These are phyloP conservation scores for Pezicula carpinea DNA, from an alignment of 2,329 filamentous ascomycete species.

Conservation along the genomic window DNA sequence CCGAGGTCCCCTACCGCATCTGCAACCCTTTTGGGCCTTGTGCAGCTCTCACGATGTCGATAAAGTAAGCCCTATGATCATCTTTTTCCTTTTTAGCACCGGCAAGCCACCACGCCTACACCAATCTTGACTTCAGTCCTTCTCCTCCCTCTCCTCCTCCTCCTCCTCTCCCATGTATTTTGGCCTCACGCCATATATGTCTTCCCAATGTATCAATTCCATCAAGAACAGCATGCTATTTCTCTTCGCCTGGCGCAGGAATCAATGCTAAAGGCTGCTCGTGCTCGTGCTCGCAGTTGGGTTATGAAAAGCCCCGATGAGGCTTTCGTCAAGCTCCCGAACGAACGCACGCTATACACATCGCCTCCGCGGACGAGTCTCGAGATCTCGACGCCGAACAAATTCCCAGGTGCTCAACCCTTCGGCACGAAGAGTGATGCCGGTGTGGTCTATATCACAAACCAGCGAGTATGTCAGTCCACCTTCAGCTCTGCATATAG, in stretches of 20 bases:
- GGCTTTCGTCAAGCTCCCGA: conserved; percentile 78
- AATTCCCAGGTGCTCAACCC: conserved; percentile 56
- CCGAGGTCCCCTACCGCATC: conserved; percentile 14
- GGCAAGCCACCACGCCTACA: neutral
- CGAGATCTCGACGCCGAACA: conserved; percentile 59
- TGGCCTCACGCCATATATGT: conserved; percentile 5
- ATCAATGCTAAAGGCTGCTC: conserved; percentile 19
- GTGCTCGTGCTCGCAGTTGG: conserved; percentile 54
- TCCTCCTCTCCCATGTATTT: neutral
- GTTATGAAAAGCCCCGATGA: conserved; percentile 79
- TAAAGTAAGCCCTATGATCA: conserved; percentile 40
- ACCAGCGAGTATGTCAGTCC: conserved; percentile 65
- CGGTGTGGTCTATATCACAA: conserved; percentile 77
- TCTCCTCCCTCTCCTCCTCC: conserved; percentile 5
- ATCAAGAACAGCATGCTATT: conserved; percentile 26
- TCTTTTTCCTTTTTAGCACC: conserved; percentile 14
- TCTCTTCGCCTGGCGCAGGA: conserved; percentile 22
- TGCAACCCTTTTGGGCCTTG: conserved; percentile 3
- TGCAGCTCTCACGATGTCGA: conserved; percentile 42
- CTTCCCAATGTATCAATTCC: conserved; percentile 25
- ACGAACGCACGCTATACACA: conserved; percentile 76
- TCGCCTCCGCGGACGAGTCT: conserved; percentile 76
- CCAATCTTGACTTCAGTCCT: conserved; percentile 14
- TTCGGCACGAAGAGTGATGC: conserved; percentile 69
- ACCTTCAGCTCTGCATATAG: conserved; percentile 11